Base-by-base conservation (phyloP, 352 stramenopile species). In the Globisporangium heterothallicum region DNA sequence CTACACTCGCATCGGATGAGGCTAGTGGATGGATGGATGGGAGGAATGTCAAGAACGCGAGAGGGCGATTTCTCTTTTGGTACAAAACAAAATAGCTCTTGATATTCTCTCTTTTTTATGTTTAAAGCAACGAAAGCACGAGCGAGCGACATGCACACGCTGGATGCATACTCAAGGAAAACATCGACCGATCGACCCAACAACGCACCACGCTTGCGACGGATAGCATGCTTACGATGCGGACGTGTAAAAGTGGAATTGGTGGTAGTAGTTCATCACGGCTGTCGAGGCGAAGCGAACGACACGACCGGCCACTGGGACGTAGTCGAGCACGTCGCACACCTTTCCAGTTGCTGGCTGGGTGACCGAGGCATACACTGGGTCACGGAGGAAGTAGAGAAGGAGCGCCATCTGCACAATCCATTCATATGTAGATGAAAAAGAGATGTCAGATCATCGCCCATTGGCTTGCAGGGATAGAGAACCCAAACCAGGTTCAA, bases 211-310 rank as follows among this genome's bases (percentile, higher is more conserved):
- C 18, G 18, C n/a, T 42, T 35, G 21, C 46, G 5, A 42, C 30
- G 14, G 29, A 18, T 6, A 14, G 7, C 9, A 10, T 36, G 34
- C 47, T 61, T 93, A 94, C 63, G 83, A 94, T 12, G 75, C 83
- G 40, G 83, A 90, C 25, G 78, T 92, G 73, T 94, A 94, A 56
- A 94, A 94, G 66, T 94, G 67, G 59, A 85, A 88, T 47, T 88
- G 79, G 70, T 92, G 78, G 66, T 92, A 92, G 72, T 94, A 92
- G 56, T 86, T 70, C 56, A 92, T 46, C 27, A 91, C 59, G 4
- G 72, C 78, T n/a, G 72, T 76, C 29, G 72, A 72, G 56, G 72
- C 73, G 41, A 91, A 76, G 30, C 80, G 83, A 51, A 91, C 75
- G 16, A 86, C 59, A 51, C 83, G 86, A 50, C 83, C 83, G 19